Conservation (phyloP, 163 green algal genomes). For the Chlorella variabilis region DNA sequence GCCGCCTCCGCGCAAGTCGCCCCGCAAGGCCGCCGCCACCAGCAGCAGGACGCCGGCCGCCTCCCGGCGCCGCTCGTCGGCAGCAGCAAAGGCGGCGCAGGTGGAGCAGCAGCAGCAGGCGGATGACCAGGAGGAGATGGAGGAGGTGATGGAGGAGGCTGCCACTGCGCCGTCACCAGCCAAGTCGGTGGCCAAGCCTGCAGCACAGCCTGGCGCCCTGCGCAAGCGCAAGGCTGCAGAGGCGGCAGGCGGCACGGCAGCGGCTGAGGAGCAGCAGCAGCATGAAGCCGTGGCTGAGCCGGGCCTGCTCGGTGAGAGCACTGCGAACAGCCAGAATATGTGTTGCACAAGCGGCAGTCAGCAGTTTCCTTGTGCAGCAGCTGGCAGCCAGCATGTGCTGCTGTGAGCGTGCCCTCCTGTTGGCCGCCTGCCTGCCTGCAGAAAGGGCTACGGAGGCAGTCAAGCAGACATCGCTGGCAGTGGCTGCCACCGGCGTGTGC, state of each 20-base stretch:
- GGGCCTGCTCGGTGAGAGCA: too few species aligned
- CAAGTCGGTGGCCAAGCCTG: background rate
- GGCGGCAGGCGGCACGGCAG: background rate
- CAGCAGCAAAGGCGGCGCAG: background rate
- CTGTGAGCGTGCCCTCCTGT: too few species aligned
- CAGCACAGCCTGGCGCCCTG: too few species aligned
- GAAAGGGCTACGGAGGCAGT: background rate
- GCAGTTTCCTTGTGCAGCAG: too few species aligned
- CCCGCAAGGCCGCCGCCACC: background rate
- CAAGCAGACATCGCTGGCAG: background rate
- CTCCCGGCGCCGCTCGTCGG: background rate
- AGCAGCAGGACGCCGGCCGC: slow-evolving; percentile 5
- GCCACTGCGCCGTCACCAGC: background rate
- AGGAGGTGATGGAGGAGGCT: background rate
- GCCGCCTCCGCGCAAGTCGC: background rate
- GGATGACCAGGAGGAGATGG: background rate
- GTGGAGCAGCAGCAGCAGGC: background rate
- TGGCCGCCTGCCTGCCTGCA: background rate
- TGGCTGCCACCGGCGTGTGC: background rate
- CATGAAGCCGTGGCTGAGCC: background rate
- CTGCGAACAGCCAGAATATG: too few species aligned
- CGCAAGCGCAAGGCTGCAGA: background rate
- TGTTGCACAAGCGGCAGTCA: too few species aligned
- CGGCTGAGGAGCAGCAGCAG: background rate
- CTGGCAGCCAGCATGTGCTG: background rate